phyloP scores from a whole-genome alignment of 1,139 yeast species.

The Blastobotrys indianensis region DNA sequence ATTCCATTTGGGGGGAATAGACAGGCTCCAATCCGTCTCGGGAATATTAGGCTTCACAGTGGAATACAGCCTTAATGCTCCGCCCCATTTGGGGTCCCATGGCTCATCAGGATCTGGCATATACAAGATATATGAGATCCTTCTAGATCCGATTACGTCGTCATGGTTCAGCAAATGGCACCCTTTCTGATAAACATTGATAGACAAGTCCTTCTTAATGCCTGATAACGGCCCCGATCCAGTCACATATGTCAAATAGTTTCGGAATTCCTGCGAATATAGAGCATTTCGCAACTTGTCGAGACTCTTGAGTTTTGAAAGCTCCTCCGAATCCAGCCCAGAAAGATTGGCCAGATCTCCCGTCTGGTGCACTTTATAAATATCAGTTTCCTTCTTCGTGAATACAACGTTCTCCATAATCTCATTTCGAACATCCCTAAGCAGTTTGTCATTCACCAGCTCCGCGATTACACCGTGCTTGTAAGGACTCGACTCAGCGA shows the following conservation, averaged over 20 bases:
- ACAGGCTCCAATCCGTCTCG: constrained; percentile 60
- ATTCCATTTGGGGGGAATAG: constrained; percentile 86
- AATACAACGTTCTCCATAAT: constrained; percentile 79
- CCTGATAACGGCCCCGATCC: constrained; percentile 91
- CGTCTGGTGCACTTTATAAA: constrained; percentile 88
- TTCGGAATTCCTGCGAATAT: constrained; percentile 79
- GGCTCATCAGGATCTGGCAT: constrained; percentile 84
- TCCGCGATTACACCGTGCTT: constrained; percentile 81
- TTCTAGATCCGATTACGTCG: constrained; percentile 92
- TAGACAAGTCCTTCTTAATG: constrained; percentile 81
- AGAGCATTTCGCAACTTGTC: constrained; percentile 77
- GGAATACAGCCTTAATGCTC: constrained; percentile 81
- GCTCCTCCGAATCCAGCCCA: constrained; percentile 73
- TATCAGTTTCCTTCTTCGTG: constrained; percentile 93
- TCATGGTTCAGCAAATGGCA: constrained; percentile 94
- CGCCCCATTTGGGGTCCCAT: constrained; percentile 91
- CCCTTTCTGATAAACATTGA: constrained; percentile 86
- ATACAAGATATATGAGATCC: constrained; percentile 88
- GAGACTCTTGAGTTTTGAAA: constrained; percentile 64
- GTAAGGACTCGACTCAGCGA: constrained; percentile 61
- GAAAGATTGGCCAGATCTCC: constrained; percentile 94
- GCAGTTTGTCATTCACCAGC: constrained; percentile 66
- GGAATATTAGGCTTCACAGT: constrained; percentile 89
- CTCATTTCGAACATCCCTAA: constrained; percentile 77
- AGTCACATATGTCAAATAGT: constrained; percentile 72